phyloP scores from a whole-genome alignment of 2,329 filamentous ascomycete species.

The Colletotrichum orchidophilum region DNA sequence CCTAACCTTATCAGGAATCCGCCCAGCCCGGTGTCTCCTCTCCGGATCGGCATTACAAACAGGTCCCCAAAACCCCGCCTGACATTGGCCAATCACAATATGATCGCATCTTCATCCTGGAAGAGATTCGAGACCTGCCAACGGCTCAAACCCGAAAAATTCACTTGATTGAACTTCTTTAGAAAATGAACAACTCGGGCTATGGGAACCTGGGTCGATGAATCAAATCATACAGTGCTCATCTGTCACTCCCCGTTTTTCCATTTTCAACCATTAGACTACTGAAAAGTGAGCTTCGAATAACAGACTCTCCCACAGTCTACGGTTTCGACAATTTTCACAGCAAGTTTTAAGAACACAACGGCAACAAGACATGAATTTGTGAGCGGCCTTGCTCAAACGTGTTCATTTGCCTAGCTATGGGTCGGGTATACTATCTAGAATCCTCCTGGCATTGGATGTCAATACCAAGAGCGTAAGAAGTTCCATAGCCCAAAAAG shows the following conservation, averaged over 20 bases:
- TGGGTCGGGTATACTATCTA: slow-evolving; percentile 26
- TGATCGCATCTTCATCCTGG: slow-evolving; percentile 29
- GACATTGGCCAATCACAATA: slow-evolving; percentile 31
- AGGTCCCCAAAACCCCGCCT: slow-evolving; percentile 21
- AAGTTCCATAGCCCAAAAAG: slow-evolving; percentile 21
- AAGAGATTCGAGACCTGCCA: neutral
- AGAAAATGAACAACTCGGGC: neutral
- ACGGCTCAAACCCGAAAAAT: neutral
- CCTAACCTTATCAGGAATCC: slow-evolving; percentile 33
- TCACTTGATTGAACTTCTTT: neutral
- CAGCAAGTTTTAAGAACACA: neutral
- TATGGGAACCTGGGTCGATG: neutral
- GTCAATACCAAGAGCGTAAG: slow-evolving; percentile 25
- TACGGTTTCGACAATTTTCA: neutral
- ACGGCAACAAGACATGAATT: neutral
- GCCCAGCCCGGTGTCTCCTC: slow-evolving; percentile 25
- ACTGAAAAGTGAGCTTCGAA: neutral
- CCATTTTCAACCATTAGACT: neutral
- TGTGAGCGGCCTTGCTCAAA: slow-evolving; percentile 26
- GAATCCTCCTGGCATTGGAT: slow-evolving; percentile 15
- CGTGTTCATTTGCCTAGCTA: slow-evolving; percentile 22
- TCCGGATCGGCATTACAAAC: slow-evolving; percentile 30
- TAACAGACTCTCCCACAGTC: neutral
- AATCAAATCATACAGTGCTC: neutral
- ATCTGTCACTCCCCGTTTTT: neutral